These are phyloP conservation scores for Leishmania mexicana DNA, from an alignment of 208 protist genomes.

Conservation along the genomic window DNA sequence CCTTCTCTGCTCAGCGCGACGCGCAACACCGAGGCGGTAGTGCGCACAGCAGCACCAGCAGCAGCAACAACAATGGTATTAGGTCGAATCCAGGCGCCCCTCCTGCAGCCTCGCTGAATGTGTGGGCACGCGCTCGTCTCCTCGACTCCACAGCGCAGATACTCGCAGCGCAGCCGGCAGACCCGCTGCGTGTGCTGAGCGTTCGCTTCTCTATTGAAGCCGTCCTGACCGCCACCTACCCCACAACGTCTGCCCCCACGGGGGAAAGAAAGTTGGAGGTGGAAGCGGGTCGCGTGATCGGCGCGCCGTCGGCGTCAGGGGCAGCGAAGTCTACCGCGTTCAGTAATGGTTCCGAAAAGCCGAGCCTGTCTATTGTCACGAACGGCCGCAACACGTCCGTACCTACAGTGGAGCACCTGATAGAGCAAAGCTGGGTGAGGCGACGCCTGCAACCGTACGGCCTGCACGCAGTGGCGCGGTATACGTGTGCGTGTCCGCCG, in stretches of 20 bases:
- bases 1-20: slow-evolving; percentile 7
- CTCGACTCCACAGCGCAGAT: slow-evolving; percentile 32
- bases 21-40: neutral
- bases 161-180: slow-evolving; percentile 35
- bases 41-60: neutral
- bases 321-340: neutral
- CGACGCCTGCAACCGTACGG: slow-evolving; percentile 27
- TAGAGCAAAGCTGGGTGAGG: slow-evolving; percentile 20
- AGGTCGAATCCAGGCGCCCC: neutral
- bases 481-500: slow-evolving; percentile 13
- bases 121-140: slow-evolving; percentile 31
- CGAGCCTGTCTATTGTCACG: neutral
- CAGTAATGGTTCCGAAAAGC: neutral
- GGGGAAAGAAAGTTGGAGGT: slow-evolving; percentile 6
- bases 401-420: slow-evolving; percentile 3
- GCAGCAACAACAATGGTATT: neutral
- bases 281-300: slow-evolving; percentile 10
- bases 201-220: slow-evolving; percentile 37
- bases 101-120: slow-evolving; percentile 15
- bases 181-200: slow-evolving; percentile 33
- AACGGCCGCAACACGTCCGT: neutral
- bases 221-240: slow-evolving; percentile 21
- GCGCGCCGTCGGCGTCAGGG: neutral
- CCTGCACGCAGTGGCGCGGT: slow-evolving; percentile 25
- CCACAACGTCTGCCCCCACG: neutral